phyloP scores from a whole-genome alignment of 306 rosid species.

The Sphenostylis stenocarpa region DNA sequence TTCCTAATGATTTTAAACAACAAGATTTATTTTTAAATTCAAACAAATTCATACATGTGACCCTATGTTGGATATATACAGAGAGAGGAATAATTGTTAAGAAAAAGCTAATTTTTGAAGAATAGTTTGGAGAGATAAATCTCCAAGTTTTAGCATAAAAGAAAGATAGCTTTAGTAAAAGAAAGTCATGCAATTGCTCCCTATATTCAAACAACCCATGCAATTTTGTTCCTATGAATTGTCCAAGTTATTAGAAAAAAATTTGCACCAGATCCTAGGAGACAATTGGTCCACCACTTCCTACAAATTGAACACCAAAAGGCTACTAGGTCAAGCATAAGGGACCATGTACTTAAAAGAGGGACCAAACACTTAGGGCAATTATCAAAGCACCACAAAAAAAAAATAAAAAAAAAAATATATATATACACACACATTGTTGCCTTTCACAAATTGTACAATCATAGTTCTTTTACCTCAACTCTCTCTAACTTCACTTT shows the following conservation, averaged over 20 bases:
- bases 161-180: background rate
- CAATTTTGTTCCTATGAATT: background rate
- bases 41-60: too few species aligned
- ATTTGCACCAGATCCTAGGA: background rate
- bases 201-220: conserved; percentile 18
- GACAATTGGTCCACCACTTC: background rate
- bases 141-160: too few species aligned
- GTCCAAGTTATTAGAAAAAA: background rate
- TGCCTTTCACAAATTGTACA: too few species aligned
- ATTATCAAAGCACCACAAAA: background rate
- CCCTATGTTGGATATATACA: too few species aligned
- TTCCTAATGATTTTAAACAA: too few species aligned
- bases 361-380: background rate
- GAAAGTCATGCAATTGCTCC: conserved; percentile 3
- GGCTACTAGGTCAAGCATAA: background rate
- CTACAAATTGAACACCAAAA: background rate
- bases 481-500: background rate
- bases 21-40: too few species aligned
- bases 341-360: background rate
- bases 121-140: too few species aligned
- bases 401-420: too few species aligned
- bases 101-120: too few species aligned
- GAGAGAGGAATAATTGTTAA: too few species aligned
- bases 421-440: too few species aligned
- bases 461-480: background rate